Evolutionary conservation across 2,329 filamentous ascomycete genomes (phyloP), one percentile per base, ranked within the genome.

Genomic region (Clonostachys byssicola): DNA sequence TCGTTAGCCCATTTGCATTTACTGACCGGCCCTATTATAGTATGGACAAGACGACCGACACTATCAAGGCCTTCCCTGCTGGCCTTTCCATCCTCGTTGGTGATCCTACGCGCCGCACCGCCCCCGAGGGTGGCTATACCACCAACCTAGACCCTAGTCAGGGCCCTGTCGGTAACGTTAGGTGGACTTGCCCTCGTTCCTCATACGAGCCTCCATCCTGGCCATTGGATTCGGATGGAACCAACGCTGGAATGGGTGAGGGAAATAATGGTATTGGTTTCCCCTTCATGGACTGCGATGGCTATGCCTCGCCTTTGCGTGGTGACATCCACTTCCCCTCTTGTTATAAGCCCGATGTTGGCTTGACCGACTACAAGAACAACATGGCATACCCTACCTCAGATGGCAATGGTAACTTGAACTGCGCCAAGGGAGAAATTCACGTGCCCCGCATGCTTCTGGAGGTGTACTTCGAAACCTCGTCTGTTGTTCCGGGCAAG

Each of bases 31-130:
- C 43, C n/a, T 12, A 35, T 12, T 56, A 6, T 53, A 71, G 74
- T 66, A 85, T 85, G 62, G 81, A 85, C 54, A 57, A 70, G 40
- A 80, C 81, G 54, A 75, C 84, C 52, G 84, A 89, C 56, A 73
- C 83, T 20, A 77, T 89, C 60, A 74, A 77, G 56, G 74, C 86
- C 13, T 92, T 90, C 70, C 88, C 88, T 12, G 60, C 75, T 10
- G 85, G 84, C 17, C 76, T 92, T 54, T 80, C 83, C 60, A 89
- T 92, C 73, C 58, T 92, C 47, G 81, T 77, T 50, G 88, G 88
- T 44, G 74, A 89, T 58, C 67, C 80, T 12, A 72, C 62, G 59
- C 71, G 75, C 49, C 79, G 86, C 47, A 70, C 75, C 17, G 76
- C 77, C 52, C 83, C 83, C n/a, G 61, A 66, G 39, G 71, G 70